Conservation (phyloP, 495 filamentous ascomycete genomes). For the Neurospora sp. region DNA sequence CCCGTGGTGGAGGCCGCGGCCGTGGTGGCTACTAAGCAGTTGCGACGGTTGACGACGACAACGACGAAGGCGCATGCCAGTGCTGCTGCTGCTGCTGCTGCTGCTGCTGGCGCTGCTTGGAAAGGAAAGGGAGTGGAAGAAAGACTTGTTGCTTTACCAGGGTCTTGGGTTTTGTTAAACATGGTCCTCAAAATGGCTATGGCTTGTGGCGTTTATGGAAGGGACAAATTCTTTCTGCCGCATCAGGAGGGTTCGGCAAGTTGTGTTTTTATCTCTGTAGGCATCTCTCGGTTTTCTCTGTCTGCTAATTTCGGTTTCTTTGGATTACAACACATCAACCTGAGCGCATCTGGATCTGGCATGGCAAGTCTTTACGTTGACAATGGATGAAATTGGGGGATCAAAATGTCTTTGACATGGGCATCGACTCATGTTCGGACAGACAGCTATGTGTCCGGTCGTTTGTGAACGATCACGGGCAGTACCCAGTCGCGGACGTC, state of each 20-base stretch:
- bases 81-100: background rate
- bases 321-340: background rate
- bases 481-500: background rate
- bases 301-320: background rate
- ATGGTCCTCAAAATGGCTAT: background rate
- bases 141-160: background rate
- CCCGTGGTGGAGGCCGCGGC: constrained; percentile 12
- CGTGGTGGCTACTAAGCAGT: constrained; percentile 8
- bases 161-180: background rate
- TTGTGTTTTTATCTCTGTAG: background rate
- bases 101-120: background rate
- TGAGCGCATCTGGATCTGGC: background rate
- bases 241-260: background rate
- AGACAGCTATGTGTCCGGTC: background rate
- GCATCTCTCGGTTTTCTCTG: background rate
- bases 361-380: background rate
- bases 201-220: background rate
- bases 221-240: background rate
- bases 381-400: background rate
- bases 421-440: background rate
- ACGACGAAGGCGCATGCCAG: background rate
- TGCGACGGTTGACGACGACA: background rate
- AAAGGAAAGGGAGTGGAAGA: background rate
- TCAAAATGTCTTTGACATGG: background rate
- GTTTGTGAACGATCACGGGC: background rate